These are phyloP conservation scores for Cyberlindnera nakhonratchasimensis DNA, from an alignment of 805 yeast genomes.

Conservation along the genomic window DNA sequence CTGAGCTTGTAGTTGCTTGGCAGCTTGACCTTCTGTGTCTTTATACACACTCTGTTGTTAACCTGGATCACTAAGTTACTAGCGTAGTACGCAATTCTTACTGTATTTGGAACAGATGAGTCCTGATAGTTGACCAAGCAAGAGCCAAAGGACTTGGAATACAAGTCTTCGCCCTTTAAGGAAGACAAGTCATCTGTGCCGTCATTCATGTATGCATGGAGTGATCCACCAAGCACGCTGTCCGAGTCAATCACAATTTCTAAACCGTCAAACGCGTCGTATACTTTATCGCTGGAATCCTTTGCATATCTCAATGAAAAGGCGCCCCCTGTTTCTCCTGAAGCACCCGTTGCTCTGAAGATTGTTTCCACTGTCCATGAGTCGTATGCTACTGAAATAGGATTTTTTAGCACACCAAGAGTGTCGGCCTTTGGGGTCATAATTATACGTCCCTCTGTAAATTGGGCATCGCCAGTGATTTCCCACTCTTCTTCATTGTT, in stretches of 20 bases:
- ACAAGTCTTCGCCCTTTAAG: slow-evolving; percentile 21
- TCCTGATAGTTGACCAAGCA: slow-evolving; percentile 61
- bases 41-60: slow-evolving; percentile 68
- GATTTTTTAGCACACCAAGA: slow-evolving; percentile 47
- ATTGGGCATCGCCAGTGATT: slow-evolving; percentile 34
- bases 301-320: slow-evolving; percentile 39
- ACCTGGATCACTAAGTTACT: slow-evolving; percentile 60
- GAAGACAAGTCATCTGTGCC: slow-evolving; percentile 39
- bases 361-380: slow-evolving; percentile 60
- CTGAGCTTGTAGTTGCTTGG: slow-evolving; percentile 48
- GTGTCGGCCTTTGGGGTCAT: slow-evolving; percentile 42
- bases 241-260: slow-evolving; percentile 55
- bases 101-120: slow-evolving; percentile 64
- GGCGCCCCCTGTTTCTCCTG: slow-evolving; percentile 52
- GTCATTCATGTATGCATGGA: slow-evolving; percentile 60
- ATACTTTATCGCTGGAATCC: slow-evolving; percentile 34
- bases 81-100: slow-evolving; percentile 59
- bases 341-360: slow-evolving; percentile 55
- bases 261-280: slow-evolving; percentile 65
- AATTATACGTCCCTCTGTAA: slow-evolving; percentile 52
- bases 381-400: slow-evolving; percentile 29
- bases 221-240: slow-evolving; percentile 44
- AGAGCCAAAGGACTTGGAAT: slow-evolving; percentile 44
- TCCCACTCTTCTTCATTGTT: slow-evolving; percentile 35
- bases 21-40: slow-evolving; percentile 52